Percentiles rank a stretch among this genome's conserved stretches.
phyloP scores from a whole-genome alignment of 495 filamentous ascomycete species.

The Penicillium ochrochloron region DNA sequence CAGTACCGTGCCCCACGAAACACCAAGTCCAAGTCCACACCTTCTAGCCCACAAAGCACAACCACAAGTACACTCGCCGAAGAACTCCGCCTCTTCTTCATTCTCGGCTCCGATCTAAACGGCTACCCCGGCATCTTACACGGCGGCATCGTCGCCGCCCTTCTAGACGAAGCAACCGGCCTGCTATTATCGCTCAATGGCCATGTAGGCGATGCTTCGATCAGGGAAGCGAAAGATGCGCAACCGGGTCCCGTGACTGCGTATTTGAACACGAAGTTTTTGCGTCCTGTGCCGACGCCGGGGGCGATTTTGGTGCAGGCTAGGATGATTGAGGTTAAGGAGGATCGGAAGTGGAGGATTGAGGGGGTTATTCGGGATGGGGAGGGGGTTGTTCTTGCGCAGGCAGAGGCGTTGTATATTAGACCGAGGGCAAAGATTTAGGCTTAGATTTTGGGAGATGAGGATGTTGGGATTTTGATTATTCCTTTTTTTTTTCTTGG shows the following conservation, averaged over 20 bases:
- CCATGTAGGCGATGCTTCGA: slow-evolving; percentile 15
- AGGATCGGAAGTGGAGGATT: slow-evolving; percentile 52
- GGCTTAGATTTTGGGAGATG: background rate
- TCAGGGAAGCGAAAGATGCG: background rate
- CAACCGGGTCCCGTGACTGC: slow-evolving; percentile 52
- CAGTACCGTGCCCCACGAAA: slow-evolving; percentile 19
- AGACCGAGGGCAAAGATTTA: slow-evolving; percentile 34
- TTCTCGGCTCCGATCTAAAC: slow-evolving; percentile 50
- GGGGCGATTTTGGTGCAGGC: slow-evolving; percentile 56
- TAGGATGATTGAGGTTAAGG: slow-evolving; percentile 34
- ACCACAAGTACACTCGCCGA: slow-evolving; percentile 15
- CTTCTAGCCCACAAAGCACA: background rate
- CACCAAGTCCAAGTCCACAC: too few relatives aligned
- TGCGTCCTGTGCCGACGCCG: slow-evolving; percentile 58
- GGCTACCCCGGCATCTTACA: slow-evolving; percentile 62
- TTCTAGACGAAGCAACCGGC: slow-evolving; percentile 63
- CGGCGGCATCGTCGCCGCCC: slow-evolving; percentile 51
- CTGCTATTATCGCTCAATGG: slow-evolving; percentile 36
- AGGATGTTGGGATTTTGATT: background rate
- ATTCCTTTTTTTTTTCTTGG: background rate
- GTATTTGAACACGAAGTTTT: slow-evolving; percentile 60
- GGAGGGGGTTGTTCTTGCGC: slow-evolving; percentile 45
- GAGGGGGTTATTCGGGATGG: slow-evolving; percentile 48
- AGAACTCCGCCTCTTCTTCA: slow-evolving; percentile 45
- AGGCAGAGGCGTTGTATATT: slow-evolving; percentile 52